A percentile compares a stretch with the other conserved stretches of the same genome.
These are phyloP conservation scores for Vigna hirtella DNA, from an alignment of 306 rosid species.

Conservation along the genomic window DNA sequence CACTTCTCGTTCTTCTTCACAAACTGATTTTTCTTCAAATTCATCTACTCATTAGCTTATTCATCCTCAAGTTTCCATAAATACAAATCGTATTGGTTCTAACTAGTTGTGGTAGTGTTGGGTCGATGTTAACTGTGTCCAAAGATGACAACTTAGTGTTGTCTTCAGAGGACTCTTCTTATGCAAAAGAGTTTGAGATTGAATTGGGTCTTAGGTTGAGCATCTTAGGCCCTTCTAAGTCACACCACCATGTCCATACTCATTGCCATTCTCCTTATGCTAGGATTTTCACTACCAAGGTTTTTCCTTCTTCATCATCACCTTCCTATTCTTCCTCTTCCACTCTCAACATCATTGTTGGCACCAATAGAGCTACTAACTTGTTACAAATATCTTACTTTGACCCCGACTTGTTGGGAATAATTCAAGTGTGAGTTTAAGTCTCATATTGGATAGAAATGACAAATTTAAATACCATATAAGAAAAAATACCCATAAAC, in stretches of 20 bases:
- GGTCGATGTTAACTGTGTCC: conserved; percentile 68
- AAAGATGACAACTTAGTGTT: conserved; percentile 73
- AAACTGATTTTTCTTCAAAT: conserved; percentile 34
- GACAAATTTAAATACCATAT: no score
- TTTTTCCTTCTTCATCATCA: conserved; percentile 54
- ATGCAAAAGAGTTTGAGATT: conserved; percentile 79
- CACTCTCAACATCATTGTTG: conserved; percentile 56
- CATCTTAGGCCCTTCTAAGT: conserved; percentile 54
- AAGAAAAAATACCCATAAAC: no score
- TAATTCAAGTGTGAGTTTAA: no score
- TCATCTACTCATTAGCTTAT: not conserved
- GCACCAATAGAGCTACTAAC: conserved; percentile 81
- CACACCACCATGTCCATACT: conserved; percentile 43
- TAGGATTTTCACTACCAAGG: conserved; percentile 79
- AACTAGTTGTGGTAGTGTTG: conserved; percentile 30
- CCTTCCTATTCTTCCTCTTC: conserved; percentile 55
- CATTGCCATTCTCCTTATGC: conserved; percentile 40
- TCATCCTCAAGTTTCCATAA: not conserved
- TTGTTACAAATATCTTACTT: conserved; percentile 39
- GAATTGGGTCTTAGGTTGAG: conserved; percentile 82
- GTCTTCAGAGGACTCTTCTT: conserved; percentile 85
- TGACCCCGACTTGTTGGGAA: no score
- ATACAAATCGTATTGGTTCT: not conserved
- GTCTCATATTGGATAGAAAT: no score
- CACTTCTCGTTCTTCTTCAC: not conserved